Evolutionary conservation across 1,284 basidiomycete species (phyloP), one percentile per base, ranked within the genome.

Genomic region (Moesziomyces antarcticus): DNA sequence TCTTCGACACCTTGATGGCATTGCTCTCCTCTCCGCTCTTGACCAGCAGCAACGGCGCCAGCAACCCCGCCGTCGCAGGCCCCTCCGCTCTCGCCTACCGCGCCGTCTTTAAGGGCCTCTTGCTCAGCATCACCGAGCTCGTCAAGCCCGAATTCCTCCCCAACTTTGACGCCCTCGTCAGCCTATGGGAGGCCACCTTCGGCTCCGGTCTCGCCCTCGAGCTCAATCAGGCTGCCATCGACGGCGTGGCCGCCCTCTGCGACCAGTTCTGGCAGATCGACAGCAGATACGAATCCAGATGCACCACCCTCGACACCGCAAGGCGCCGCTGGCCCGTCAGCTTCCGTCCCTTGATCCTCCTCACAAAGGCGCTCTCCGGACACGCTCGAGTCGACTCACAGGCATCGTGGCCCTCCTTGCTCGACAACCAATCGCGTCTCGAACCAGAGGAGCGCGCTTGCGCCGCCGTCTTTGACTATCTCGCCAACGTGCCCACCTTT

Each of bases 71-170:
- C 3, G 85, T 93, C 20, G 89, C 90, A 7, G 91, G 92, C 69
- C 89, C 92, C 0, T 93, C 93, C 75, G 89, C 91, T 0, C 88
- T 92, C 25, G 92, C 91, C 2, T 93, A 90, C 83, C 89, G 93
- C 30, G 91, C 92, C 21, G 89, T 94, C 18, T 80, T 94, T 60
- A 94, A 94, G 88, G 92, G 93, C 7, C 49, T 78, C 41, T 52
- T 73, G 21, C 50, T 79, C 90, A 91, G 91, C 47, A 86, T 93
- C 21, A 87, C 91, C 18, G 92, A 93, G 73, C 87, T 93, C 7
- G 86, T 90, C 11, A 89, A 90, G 1, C 88, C 92, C 3, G 92
- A 94, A 81, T 82, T 77, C 62, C 62, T 82, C 8, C 61, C 71
- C 27, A 71, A 82, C 59, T 91, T 92, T 66, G 89, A 91, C 20